Evolutionary conservation across 176 grass and related monocot genomes (phyloP).

Genomic region (Urochloa ruziziensis): DNA sequence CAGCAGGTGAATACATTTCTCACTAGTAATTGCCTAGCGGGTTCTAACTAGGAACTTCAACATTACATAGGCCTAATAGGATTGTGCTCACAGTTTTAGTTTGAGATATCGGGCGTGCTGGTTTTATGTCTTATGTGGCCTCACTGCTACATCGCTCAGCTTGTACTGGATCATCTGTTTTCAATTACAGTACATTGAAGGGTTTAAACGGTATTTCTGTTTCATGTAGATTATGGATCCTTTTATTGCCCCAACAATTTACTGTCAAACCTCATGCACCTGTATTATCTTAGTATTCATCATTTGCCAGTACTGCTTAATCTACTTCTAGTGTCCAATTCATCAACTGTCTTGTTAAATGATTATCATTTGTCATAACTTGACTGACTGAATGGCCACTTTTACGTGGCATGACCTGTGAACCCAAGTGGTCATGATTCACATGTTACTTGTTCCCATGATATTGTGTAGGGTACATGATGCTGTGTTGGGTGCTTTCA

Average conservation of each 20-base stretch:
- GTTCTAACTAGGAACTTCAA: background rate
- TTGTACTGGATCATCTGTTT: background rate
- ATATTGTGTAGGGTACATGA: background rate
- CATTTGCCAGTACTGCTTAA: background rate
- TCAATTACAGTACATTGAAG: background rate
- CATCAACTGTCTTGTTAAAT: background rate
- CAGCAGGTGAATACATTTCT: conserved; percentile 46
- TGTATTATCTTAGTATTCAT: background rate
- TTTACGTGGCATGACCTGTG: background rate
- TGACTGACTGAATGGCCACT: background rate
- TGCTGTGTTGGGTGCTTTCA: background rate
- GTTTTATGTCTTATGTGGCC: background rate
- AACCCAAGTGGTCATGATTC: background rate
- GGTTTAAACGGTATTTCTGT: background rate
- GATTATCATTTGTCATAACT: background rate
- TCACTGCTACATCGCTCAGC: background rate
- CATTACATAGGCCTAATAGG: background rate
- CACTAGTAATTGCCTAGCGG: background rate
- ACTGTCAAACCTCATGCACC: background rate
- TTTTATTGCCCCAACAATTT: background rate
- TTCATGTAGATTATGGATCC: background rate
- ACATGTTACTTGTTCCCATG: background rate
- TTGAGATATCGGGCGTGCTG: background rate
- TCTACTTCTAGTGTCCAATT: background rate
- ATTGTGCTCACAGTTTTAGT: background rate